These are phyloP conservation scores for Penicillium flavigenum DNA, from an alignment of 495 filamentous ascomycete species.

Conservation along the genomic window DNA sequence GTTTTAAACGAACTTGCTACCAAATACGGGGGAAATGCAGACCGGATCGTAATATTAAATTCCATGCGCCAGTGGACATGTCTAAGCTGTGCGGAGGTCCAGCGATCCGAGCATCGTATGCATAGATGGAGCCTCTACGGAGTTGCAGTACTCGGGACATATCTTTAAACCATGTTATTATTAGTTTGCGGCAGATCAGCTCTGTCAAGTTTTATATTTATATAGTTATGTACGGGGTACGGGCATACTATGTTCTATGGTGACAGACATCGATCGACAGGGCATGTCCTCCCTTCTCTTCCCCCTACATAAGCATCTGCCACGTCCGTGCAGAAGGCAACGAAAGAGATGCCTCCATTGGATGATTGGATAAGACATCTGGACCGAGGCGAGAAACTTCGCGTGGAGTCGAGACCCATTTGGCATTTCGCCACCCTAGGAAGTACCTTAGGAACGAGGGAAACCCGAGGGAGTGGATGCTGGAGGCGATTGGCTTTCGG, in stretches of 20 bases:
- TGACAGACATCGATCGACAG: constrained; percentile 5
- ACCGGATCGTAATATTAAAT: constrained; percentile 17
- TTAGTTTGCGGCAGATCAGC: constrained; percentile 4
- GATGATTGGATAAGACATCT: not conserved
- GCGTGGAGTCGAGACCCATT: constrained; percentile 4
- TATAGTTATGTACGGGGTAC: not conserved
- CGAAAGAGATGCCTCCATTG: not conserved
- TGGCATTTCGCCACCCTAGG: not conserved
- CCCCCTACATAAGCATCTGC: constrained; percentile 4
- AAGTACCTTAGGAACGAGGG: not conserved
- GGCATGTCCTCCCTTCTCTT: not conserved
- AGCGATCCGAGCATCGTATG: not conserved
- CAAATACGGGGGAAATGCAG: constrained; percentile 13
- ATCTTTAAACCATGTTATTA: constrained; percentile 10
- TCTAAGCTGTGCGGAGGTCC: constrained; percentile 4
- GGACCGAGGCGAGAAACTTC: not conserved
- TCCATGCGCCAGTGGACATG: constrained; percentile 6
- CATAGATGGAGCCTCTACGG: not conserved
- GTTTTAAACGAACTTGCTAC: constrained; percentile 1
- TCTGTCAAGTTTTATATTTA: constrained; percentile 4
- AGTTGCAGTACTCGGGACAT: not conserved
- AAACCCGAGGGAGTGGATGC: constrained; percentile 11
- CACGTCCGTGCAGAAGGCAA: constrained; percentile 4
- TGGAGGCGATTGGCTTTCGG: constrained; percentile 14
- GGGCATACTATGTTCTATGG: not conserved